These are phyloP conservation scores for Beauveria medogensis DNA, from an alignment of 2,329 filamentous ascomycete genomes.

Conservation along the genomic window DNA sequence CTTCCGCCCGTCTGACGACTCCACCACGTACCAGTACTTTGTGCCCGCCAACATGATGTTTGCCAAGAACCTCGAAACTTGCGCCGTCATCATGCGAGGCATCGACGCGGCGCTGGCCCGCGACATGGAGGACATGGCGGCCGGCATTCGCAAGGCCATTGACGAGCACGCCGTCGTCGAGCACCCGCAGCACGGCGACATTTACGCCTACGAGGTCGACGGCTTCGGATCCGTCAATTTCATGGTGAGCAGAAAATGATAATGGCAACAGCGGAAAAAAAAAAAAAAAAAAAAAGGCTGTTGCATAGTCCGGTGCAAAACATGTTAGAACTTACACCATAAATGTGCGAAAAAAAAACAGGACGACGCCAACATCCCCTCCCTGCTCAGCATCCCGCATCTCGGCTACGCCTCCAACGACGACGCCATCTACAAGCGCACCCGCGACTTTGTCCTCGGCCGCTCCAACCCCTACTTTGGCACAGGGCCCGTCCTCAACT, in stretches of 20 bases:
- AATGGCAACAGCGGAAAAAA: too few species aligned
- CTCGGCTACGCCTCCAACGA: conserved; percentile 51
- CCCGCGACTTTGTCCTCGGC: conserved; percentile 64
- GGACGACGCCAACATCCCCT: conserved; percentile 58
- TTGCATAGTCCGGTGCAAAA: too few species aligned
- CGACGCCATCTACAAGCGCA: conserved; percentile 60
- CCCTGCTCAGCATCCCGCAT: conserved; percentile 52
- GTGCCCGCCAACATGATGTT: conserved; percentile 90
- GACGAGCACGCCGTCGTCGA: conserved; percentile 58
- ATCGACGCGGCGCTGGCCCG: conserved; percentile 43
- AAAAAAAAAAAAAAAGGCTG: too few species aligned
- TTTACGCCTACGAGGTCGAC: conserved; percentile 64
- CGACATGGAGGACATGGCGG: conserved; percentile 51
- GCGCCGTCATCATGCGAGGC: conserved; percentile 36
- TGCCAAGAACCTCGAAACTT: conserved; percentile 48
- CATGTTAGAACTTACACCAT: background rate
- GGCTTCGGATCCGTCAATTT: conserved; percentile 54
- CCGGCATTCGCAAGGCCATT: conserved; percentile 54
- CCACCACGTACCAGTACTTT: conserved; percentile 76
- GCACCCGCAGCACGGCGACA: conserved; percentile 53
- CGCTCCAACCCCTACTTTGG: conserved; percentile 67
- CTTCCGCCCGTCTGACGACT: conserved; percentile 86
- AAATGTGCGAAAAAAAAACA: conserved; percentile 3
- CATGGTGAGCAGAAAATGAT: conserved; percentile 34
- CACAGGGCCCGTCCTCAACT: conserved; percentile 42